Base-by-base conservation (phyloP, 2,329 filamentous ascomycete genomes). In the Aspergillus phoenicis region DNA sequence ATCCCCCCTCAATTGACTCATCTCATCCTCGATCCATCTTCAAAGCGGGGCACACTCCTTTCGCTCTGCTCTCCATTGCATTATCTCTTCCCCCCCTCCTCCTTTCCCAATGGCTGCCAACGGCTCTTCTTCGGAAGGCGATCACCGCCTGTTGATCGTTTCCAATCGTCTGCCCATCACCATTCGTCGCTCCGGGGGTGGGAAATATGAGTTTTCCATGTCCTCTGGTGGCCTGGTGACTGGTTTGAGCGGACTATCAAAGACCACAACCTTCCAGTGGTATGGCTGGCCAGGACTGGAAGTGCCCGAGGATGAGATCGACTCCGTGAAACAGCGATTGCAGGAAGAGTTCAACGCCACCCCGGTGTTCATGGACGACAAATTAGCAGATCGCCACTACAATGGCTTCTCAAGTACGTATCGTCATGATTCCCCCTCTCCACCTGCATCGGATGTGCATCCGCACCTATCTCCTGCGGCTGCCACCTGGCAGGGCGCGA, bases 251-350 rank as follows among this genome's bases (percentile, higher is more conserved):
- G 95, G 95, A 26, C 81, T 98, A 60, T 89, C 91, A 70, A 97
- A 97, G 80, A 90, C 91, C 33, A 97, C 92, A 26, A 94, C 89
- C 68, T 98, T 98, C 78, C 91, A 95, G 77, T 99, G 95, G 95
- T 98, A 98, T 78, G 95, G 95, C 68, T 98, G 95, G 94, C 93
- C 95, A 0, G 95, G 95, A 43, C 81, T 97, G 52, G 92, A 98
- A 77, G 88, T 98, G 4, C 94, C 94, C 38, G 91, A 96, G 65
- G 85, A 88, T 58, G 94, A 98, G 77, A 85, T 91, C 47, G 82
- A 85, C 2, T 83, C 84, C 59, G 88, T 99, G 76, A 89, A 87
- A 72, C 84, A 89, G 73, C 87, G 90, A 65, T 82, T 98, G 72
- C 90, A 91, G 79, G 88, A 95, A 24, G 90, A 97, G 71, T 93